Conservation (phyloP, 2,329 filamentous ascomycete genomes). For the Ceratocystis alfenasii region DNA sequence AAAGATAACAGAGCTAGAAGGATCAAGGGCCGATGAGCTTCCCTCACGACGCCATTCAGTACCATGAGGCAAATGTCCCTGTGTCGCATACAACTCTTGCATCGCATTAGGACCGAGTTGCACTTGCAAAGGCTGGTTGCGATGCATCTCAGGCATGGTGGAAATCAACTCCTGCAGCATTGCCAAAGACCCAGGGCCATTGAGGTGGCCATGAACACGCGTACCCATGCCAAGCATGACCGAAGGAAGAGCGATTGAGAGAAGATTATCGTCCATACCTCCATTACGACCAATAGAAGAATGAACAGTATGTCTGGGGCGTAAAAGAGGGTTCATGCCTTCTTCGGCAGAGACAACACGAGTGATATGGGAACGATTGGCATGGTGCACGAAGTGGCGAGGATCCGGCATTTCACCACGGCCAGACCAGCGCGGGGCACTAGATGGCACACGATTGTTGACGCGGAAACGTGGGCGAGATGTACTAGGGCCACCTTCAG, state of each 20-base stretch:
- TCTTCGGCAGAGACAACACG: conserved; percentile 51
- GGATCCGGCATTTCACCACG: conserved; percentile 13
- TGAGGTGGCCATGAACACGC: conserved; percentile 16
- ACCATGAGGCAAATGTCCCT: conserved; percentile 31
- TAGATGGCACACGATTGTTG: conserved; percentile 2
- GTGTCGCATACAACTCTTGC: conserved; percentile 39
- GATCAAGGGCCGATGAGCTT: conserved; percentile 41
- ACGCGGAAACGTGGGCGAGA: conserved; percentile 36
- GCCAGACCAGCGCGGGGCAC: conserved; percentile 13
- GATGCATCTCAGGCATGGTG: conserved; percentile 37
- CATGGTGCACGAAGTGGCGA: conserved; percentile 2
- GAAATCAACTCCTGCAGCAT: conserved; percentile 47
- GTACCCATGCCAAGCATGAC: conserved; percentile 32
- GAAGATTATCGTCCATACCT: conserved; percentile 28
- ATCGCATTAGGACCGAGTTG: conserved; percentile 42
- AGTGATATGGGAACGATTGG: conserved; percentile 6
- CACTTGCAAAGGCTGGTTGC: conserved; percentile 45
- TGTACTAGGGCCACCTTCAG: conserved; percentile 24
- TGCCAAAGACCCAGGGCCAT: conserved; percentile 40
- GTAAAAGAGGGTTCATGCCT: conserved; percentile 74
- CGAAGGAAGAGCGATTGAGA: conserved; percentile 42
- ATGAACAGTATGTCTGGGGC: conserved; percentile 41
- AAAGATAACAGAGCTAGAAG: conserved; percentile 66
- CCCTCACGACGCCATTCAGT: conserved; percentile 39
- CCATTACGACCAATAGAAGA: conserved; percentile 39